Evolutionary conservation across 768 basidiomycete genomes (phyloP).

Genomic region (Trametes sanguinea): DNA sequence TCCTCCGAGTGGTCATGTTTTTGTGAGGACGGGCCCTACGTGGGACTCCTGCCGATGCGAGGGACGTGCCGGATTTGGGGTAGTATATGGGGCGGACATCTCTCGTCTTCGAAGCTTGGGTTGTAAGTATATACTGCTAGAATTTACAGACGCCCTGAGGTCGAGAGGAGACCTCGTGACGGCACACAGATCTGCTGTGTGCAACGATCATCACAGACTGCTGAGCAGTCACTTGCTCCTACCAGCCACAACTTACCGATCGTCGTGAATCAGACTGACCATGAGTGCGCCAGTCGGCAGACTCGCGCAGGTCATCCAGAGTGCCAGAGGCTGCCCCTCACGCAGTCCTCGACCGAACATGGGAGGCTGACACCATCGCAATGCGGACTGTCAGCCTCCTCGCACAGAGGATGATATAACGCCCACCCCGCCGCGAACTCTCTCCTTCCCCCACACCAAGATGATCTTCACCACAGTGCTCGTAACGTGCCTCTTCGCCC

Average conservation of each 20-base stretch:
- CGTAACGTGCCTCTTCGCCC: background rate
- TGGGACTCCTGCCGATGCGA: constrained; percentile 83
- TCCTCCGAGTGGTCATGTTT: constrained; percentile 37
- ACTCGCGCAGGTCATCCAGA: too few relatives aligned
- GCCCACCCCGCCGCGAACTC: background rate
- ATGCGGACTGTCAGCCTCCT: background rate
- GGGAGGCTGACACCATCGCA: background rate
- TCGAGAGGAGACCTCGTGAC: too few relatives aligned
- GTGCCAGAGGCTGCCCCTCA: too few relatives aligned
- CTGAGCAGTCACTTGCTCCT: too few relatives aligned
- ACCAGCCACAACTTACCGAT: too few relatives aligned
- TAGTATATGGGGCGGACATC: constrained; percentile 85
- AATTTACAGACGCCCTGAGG: too few relatives aligned
- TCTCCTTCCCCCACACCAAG: background rate
- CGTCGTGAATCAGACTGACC: too few relatives aligned
- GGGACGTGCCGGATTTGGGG: constrained; percentile 72
- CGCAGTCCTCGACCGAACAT: too few relatives aligned
- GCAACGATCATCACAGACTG: too few relatives aligned
- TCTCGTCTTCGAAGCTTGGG: background rate
- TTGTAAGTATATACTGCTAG: too few relatives aligned
- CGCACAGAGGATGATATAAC: background rate
- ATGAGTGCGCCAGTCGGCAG: too few relatives aligned
- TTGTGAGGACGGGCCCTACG: constrained; percentile 53
- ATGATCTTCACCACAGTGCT: constrained; percentile 4
- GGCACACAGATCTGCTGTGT: too few relatives aligned